These are phyloP conservation scores for Xylariaceae sp. DNA, from an alignment of 2,329 filamentous ascomycete genomes.

Conservation along the genomic window DNA sequence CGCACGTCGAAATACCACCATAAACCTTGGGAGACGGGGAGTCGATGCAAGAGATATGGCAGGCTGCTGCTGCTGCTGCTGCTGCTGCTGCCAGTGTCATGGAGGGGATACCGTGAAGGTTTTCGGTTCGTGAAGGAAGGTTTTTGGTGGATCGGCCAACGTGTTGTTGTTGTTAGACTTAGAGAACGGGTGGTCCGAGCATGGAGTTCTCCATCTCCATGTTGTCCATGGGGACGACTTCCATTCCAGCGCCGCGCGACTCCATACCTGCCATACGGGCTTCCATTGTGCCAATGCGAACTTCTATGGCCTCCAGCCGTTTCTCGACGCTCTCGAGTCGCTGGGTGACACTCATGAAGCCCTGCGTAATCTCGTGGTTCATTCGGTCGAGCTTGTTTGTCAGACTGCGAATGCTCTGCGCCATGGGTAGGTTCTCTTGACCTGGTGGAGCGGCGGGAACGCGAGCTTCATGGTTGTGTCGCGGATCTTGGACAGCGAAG, in stretches of 20 bases:
- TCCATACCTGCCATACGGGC: slow-evolving; percentile 37
- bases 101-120: no score
- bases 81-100: background rate
- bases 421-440: slow-evolving; percentile 52
- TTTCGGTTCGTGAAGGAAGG: no score
- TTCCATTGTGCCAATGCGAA: slow-evolving; percentile 34
- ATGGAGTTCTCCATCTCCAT: slow-evolving; percentile 35
- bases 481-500: slow-evolving; percentile 55
- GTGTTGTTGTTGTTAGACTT: slow-evolving; percentile 5
- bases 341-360: slow-evolving; percentile 46
- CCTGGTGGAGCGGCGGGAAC: slow-evolving; percentile 48
- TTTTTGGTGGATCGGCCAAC: background rate
- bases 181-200: slow-evolving; percentile 35
- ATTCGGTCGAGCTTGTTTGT: slow-evolving; percentile 56
- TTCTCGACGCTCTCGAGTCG: slow-evolving; percentile 49
- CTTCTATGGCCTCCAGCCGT: slow-evolving; percentile 50
- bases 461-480: slow-evolving; percentile 57
- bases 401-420: slow-evolving; percentile 52
- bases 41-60: background rate
- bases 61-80: background rate
- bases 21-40: background rate
- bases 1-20: slow-evolving; percentile 2
- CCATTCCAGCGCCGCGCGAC: slow-evolving; percentile 32
- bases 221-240: slow-evolving; percentile 34
- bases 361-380: slow-evolving; percentile 50